phyloP scores from a whole-genome alignment of 208 protist species.

The Acanthamoeba lenticulata region DNA sequence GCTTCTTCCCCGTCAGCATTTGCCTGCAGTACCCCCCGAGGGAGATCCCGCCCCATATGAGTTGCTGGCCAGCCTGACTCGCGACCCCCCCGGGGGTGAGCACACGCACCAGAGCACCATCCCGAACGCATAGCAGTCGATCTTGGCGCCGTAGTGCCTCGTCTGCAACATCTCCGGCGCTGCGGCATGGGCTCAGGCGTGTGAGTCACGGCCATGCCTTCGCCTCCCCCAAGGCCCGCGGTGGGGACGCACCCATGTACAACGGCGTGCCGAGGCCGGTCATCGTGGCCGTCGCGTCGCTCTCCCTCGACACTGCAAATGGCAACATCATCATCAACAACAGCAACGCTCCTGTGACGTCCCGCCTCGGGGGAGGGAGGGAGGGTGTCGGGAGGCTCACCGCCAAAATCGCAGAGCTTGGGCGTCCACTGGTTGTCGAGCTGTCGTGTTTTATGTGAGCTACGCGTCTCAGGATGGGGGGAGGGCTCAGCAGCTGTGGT shows the following conservation, averaged over 20 bases:
- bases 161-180: conserved; percentile 25
- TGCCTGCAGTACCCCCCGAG: neutral
- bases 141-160: conserved; percentile 30
- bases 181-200: neutral
- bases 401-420: conserved; percentile 22
- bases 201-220: neutral
- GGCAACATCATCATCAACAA: neutral
- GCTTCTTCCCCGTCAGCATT: conserved; percentile 23
- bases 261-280: neutral
- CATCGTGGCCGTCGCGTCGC: conserved; percentile 34
- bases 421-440: conserved; percentile 22
- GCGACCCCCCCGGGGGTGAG: neutral
- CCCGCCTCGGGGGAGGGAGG: neutral
- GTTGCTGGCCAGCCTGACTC: too few species aligned
- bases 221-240: too few species aligned
- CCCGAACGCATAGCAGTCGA: conserved; percentile 17
- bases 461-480: too few species aligned
- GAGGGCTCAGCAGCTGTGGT: neutral
- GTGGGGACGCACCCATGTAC: neutral
- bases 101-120: neutral
- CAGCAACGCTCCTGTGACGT: neutral
- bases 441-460: too few species aligned
- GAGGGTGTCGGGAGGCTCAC: neutral
- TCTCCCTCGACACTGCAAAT: neutral
- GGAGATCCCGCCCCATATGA: neutral